These are phyloP conservation scores for Fusarium nygamai DNA, from an alignment of 2,329 filamentous ascomycete species.

Conservation along the genomic window DNA sequence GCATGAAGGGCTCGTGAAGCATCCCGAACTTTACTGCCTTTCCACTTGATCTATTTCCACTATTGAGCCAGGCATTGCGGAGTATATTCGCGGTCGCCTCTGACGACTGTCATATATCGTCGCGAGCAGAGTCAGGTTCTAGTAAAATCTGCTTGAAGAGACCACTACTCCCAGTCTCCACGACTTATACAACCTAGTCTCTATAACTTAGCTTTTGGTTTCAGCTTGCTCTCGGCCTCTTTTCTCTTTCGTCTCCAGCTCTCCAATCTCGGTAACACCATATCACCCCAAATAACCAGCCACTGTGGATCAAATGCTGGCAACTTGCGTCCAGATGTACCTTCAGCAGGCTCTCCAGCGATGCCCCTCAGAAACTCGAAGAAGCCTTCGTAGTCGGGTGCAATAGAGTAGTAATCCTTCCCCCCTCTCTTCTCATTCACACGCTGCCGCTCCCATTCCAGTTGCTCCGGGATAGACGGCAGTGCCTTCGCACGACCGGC, in stretches of 20 bases:
- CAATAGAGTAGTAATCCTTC: constrained; percentile 36
- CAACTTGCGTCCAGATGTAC: constrained; percentile 11
- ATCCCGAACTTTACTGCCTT: background rate
- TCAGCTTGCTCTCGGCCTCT: constrained; percentile 15
- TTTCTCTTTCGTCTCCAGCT: constrained; percentile 29
- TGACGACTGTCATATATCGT: background rate
- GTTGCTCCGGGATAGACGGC: constrained; percentile 8
- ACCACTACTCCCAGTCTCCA: background rate
- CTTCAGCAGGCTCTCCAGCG: constrained; percentile 24
- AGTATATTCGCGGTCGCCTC: background rate
- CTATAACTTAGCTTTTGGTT: background rate
- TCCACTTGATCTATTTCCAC: too few relatives aligned
- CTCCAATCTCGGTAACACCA: constrained; percentile 18
- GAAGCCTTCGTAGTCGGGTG: constrained; percentile 23
- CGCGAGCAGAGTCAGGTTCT: background rate
- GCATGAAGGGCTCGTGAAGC: background rate
- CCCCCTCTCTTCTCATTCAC: constrained; percentile 30
- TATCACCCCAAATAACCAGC: constrained; percentile 27
- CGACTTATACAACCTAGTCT: background rate
- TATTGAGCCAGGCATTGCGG: too few relatives aligned
- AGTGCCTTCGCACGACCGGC: constrained; percentile 16
- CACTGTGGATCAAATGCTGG: constrained; percentile 27
- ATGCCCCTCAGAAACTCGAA: constrained; percentile 24
- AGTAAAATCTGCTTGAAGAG: background rate
- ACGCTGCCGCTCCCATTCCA: constrained; percentile 32